Evolutionary conservation across 2,329 filamentous ascomycete genomes (phyloP), one percentile per base, ranked within the genome.

Genomic region (Fusarium armeniacum): DNA sequence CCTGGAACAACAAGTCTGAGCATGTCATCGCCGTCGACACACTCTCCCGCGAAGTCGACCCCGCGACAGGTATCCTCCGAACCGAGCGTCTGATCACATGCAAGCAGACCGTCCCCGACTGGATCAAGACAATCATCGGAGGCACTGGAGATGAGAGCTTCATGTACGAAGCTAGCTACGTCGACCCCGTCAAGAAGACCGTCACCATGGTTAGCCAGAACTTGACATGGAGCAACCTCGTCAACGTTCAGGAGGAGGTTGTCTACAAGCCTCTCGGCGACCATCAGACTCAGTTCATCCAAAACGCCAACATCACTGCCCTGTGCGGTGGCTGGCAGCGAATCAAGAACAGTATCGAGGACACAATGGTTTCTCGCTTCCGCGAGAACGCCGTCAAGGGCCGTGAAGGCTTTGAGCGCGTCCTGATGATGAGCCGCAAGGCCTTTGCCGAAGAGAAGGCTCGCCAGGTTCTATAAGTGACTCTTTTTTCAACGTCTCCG

Each of bases 181-280:
- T 99, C 77, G 93, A 98, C 81, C 93, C 93, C 1, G 77, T 81
- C 43, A 85, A 86, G 67, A 93, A 94, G 82, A 97, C 93, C 70
- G 93, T 99, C 77, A 98, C 94, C 66, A 97, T 99, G 92, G 94
- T 94, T 79, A 96, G 93, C 72, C 93, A 93, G 79, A 99, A 99
- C 82, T 85, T 99, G 78, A 98, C 96, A 10, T 96, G 90, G 88
- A 91, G 90, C 69, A 97, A 98, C 76, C 87, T 99, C 56, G 86
- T 98, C 78, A 93, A 88, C 76, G 94, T 98, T 46, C 92, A 94
- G 79, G 96, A 99, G 84, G 98, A 95, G 20, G 94, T 98, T 69
- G 85, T 92, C 58, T 98, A 98, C 83, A 86, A 87, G 72, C 94
- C 93, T 1, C 75, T 84, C 46, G 76, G 78, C 54, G 76, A 80